Evolutionary conservation across 306 rosid genomes (phyloP), one percentile per base, ranked within the genome.

Genomic region (Sphenostylis stenocarpa): DNA sequence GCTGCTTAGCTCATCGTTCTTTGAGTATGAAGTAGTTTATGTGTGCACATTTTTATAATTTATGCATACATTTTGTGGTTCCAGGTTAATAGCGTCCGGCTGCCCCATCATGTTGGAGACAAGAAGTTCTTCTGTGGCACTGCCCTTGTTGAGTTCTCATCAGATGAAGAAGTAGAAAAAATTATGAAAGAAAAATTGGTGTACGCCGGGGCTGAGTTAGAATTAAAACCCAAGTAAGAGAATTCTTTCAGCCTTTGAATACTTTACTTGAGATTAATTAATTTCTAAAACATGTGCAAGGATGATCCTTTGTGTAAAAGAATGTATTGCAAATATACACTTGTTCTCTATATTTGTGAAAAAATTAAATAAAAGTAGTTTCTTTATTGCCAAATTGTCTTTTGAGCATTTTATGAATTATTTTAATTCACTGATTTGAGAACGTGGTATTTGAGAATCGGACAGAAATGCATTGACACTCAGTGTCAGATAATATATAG

Each of bases 11-110:
- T 23, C 43, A 21, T 51, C 19, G 55, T 29, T 48, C 60, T 41
- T 28, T 14, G 31, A 29, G 41, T 67, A 26, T 4, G 1, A 52
- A n/a, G 48, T 71, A 34, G 6, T 15, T 28, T 58, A 72, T 39
- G 8, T 20, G 15, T 21, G 45, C 7, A 4, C 8, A 16, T 71
- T 39, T 33, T 53, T 15, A 23, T 11, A 20, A 12, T n/a, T 9
- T 12, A 0, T n/a, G 12, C 0, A 39, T 26, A 51, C 52, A 36
- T 38, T 11, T 65, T 65, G 45, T 20, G 45, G 26, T 75, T 82
- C 84, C 92, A 93, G 98, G 91, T 93, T 64, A 91, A 83, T 79
- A 93, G 97, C 67, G 91, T 93, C 67, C 86, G 98, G 83, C 86
- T 93, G 60, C 96, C 96, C 17, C 98, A 96, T 61, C 92, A 89